Base-by-base conservation (phyloP, 2,329 filamentous ascomycete species). In the Verticillium tricorpus region DNA sequence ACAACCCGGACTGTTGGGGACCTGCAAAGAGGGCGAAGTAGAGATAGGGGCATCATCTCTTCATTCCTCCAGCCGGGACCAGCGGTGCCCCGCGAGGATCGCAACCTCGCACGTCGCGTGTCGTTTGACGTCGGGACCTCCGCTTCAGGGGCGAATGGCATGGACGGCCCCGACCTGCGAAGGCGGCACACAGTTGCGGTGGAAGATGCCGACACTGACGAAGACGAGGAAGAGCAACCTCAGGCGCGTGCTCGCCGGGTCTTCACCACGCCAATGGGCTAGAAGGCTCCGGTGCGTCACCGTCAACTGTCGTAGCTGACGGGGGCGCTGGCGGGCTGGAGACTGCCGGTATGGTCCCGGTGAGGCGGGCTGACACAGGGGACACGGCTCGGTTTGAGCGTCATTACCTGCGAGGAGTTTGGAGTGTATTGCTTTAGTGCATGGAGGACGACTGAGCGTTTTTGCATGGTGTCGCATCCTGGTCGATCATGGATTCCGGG, bases 61-160 rank as follows among this genome's bases (percentile, higher is more conserved):
- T 76, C 78, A 57, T 73, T 84, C 31, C 69, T 84, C 14, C 82
- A 82, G 57, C 82, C 80, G 0, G 82, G 82, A 0, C 82, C 82
- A 0, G 71, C 71, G 9, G 66, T 78, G 5, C 72, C 72, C 17
- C 72, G 69, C 8, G 70, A 74, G 17, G 60, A 64, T 1, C 62
- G 64, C 15, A 34, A 61, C 37, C 15, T 61, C 1, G 28, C 59
- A 17, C 58, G 60, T 14, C 65, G 60, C 45, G 61, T 56, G 15
- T 64, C 64, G 9, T 63, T 64, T 14, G 63, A 62, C 19, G 52
- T 54, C 4, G 61, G 54, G 3, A 60, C 60, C 3, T 40, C 32
- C 8, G 45, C 45, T 14, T 52, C 45, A 12, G 45, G 45, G 11
- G 45, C 45, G n/a, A 52, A 52, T 25, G 58, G 34, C 8, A 57